Percentiles rank a stretch among this genome's conserved stretches.
These are phyloP conservation scores for Kitagawia praeruptora DNA, from an alignment of 129 eudicot species.

Conservation along the genomic window DNA sequence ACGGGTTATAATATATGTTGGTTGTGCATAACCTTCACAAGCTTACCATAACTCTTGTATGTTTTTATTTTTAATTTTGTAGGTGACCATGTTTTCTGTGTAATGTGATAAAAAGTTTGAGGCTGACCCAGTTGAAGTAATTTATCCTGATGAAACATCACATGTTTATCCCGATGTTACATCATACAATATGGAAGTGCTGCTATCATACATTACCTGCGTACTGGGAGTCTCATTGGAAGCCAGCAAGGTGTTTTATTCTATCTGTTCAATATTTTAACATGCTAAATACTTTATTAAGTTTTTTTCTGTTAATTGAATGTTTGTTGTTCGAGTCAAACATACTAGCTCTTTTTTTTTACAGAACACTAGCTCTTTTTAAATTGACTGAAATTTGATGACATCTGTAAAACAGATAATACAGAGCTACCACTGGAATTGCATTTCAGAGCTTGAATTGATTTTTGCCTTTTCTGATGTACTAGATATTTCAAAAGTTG, in stretches of 20 bases:
- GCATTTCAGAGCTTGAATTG: not conserved
- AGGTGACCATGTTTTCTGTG: slow-evolving; percentile 94
- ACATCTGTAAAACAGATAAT: not conserved
- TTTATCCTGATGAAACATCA: slow-evolving; percentile 59
- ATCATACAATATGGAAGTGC: slow-evolving; percentile 66
- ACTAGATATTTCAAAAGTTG: not conserved
- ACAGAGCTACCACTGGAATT: not conserved
- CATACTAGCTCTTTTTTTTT: too few relatives aligned
- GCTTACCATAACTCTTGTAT: slow-evolving; percentile 8
- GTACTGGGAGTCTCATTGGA: slow-evolving; percentile 63
- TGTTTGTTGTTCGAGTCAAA: not conserved
- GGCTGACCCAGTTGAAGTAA: slow-evolving; percentile 91
- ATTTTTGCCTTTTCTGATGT: not conserved
- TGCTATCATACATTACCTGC: slow-evolving; percentile 58
- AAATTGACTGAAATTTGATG: not conserved
- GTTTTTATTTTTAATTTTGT: slow-evolving; percentile 13
- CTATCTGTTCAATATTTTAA: not conserved
- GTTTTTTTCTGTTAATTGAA: not conserved
- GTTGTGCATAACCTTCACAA: not conserved
- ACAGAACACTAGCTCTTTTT: not conserved
- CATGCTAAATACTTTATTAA: slow-evolving; percentile 3
- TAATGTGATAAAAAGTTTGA: slow-evolving; percentile 83
- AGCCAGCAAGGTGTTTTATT: slow-evolving; percentile 54
- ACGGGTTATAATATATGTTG: not conserved
- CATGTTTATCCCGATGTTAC: slow-evolving; percentile 67